A percentile compares a stretch with the other conserved stretches of the same genome.
phyloP scores from a whole-genome alignment of 225 moss, liverwort and hornwort species.

The Sphagnum tenellum region DNA sequence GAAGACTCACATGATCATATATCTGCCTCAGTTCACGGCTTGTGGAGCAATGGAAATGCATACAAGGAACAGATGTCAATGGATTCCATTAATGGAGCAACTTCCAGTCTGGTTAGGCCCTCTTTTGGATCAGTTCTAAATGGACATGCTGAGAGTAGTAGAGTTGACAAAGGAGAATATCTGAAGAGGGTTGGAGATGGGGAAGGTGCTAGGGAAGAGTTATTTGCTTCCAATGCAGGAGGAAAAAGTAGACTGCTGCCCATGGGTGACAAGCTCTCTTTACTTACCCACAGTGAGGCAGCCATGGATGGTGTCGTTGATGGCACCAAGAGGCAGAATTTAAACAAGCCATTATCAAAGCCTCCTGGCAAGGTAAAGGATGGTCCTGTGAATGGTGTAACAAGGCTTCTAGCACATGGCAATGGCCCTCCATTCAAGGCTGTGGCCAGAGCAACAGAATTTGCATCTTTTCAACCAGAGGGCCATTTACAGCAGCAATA shows the following conservation, averaged over 20 bases:
- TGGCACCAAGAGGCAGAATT: neutral
- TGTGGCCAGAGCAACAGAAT: neutral
- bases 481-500: constrained; percentile 1
- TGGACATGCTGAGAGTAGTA: constrained; percentile 1
- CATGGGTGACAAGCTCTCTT: constrained; percentile 2
- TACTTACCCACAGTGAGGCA: constrained; percentile 8
- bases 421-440: constrained; percentile 1
- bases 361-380: neutral
- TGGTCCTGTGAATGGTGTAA: constrained; percentile 3
- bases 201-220: constrained; percentile 4
- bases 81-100: constrained; percentile 35
- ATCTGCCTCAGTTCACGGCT: constrained; percentile 29
- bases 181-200: neutral
- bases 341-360: constrained; percentile 1
- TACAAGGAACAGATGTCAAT: neutral
- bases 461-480: constrained; percentile 1
- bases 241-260: constrained; percentile 3
- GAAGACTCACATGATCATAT: constrained; percentile 12
- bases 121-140: constrained; percentile 16
- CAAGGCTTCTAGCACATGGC: constrained; percentile 1
- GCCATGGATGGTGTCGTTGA: neutral
- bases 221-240: neutral
- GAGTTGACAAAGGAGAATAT: neutral
- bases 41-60: constrained; percentile 20
- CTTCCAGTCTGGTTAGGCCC: constrained; percentile 22